Conservation (phyloP, 495 filamentous ascomycete genomes). For the Neurospora sp. region DNA sequence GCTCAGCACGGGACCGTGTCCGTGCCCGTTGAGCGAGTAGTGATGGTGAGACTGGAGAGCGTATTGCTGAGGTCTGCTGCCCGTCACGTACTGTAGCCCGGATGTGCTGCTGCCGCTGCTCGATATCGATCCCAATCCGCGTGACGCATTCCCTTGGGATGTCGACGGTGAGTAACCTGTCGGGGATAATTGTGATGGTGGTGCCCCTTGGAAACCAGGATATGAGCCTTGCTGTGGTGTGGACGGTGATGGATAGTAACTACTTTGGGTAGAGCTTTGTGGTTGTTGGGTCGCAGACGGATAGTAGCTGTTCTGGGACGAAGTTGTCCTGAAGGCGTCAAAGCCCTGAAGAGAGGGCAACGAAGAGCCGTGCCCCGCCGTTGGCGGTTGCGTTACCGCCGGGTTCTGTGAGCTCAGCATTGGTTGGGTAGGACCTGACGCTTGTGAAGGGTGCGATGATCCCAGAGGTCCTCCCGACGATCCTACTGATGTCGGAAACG, state of each 20-base stretch:
- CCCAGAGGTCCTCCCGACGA: conserved; percentile 11
- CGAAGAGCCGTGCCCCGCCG: conserved; percentile 24
- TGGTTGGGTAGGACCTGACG: conserved; percentile 12
- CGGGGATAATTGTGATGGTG: conserved; percentile 25
- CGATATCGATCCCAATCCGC: conserved; percentile 38
- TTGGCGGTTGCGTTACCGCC: conserved; percentile 44
- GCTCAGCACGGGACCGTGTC: conserved; percentile 63
- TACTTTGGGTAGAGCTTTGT: conserved; percentile 35
- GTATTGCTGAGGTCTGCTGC: neutral
- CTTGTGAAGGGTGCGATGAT: conserved; percentile 19
- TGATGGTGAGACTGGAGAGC: neutral
- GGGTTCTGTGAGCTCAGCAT: conserved; percentile 16
- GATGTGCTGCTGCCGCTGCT: conserved; percentile 18
- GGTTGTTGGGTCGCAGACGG: neutral
- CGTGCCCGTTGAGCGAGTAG: conserved; percentile 3
- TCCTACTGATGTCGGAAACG: conserved; percentile 26
- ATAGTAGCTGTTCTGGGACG: conserved; percentile 1
- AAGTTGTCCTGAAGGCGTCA: conserved; percentile 48
- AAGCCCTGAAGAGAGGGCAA: conserved; percentile 2
- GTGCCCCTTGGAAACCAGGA: conserved; percentile 39
- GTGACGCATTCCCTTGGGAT: conserved; percentile 2
- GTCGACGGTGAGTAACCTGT: conserved; percentile 5
- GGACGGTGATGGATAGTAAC: conserved; percentile 49
- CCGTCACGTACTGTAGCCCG: neutral
- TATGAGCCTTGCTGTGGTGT: conserved; percentile 53